Evolutionary conservation across 2,329 filamentous ascomycete species (phyloP).

Genomic region (Rhynchosporium secalis): DNA sequence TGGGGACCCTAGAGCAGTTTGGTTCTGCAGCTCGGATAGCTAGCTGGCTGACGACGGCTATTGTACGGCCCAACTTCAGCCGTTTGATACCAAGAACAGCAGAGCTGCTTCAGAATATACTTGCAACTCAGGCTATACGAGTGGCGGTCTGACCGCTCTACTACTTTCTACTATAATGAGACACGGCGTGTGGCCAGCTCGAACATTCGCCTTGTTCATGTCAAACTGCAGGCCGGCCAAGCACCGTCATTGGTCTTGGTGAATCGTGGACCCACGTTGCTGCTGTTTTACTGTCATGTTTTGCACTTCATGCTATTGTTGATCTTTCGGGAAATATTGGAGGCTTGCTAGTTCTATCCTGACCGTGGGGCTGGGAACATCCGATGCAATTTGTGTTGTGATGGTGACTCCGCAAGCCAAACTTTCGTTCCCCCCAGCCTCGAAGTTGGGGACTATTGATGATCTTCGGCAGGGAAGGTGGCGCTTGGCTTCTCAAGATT

Average conservation of each 20-base stretch:
- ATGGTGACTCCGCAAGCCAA: constrained; percentile 7
- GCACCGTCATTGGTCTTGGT: not conserved
- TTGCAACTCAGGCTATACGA: constrained; percentile 9
- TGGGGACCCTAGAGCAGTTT: not conserved
- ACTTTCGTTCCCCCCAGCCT: constrained; percentile 7
- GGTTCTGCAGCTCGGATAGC: not conserved
- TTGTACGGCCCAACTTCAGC: constrained; percentile 9
- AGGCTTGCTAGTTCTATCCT: constrained; percentile 4
- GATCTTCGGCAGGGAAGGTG: constrained; percentile 5
- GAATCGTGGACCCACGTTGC: constrained; percentile 11
- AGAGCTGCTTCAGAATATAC: not conserved
- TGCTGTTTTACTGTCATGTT: not conserved
- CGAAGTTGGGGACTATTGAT: constrained; percentile 12
- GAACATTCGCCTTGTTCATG: not conserved
- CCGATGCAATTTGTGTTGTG: not conserved
- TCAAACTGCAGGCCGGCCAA: constrained; percentile 10
- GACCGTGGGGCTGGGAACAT: not conserved
- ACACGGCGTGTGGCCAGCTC: constrained; percentile 6
- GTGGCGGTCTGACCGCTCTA: constrained; percentile 13
- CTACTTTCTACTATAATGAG: constrained; percentile 5
- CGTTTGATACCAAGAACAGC: constrained; percentile 7
- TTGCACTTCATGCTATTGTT: not conserved
- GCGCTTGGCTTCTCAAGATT: not conserved
- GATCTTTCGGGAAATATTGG: constrained; percentile 4
- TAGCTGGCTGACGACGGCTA: not conserved